phyloP scores from a whole-genome alignment of 441 rosid genomes.

The Euphorbia neoarborescens region DNA sequence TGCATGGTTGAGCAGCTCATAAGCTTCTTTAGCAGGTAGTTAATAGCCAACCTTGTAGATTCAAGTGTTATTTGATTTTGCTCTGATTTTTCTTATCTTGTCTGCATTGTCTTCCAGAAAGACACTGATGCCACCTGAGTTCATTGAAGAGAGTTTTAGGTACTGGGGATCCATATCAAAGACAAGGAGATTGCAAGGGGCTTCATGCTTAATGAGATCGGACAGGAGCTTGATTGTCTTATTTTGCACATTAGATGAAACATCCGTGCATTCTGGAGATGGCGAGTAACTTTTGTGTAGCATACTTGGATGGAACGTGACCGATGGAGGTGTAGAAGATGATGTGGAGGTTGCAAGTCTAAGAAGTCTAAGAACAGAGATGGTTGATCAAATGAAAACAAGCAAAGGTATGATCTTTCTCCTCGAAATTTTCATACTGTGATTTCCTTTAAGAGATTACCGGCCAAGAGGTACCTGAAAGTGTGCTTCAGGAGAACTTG shows the following conservation, averaged over 20 bases:
- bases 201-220: constrained; percentile 32
- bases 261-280: constrained; percentile 23
- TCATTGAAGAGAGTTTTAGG: constrained; percentile 67
- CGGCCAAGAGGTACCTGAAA: constrained; percentile 19
- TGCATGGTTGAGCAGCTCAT: constrained; percentile 39
- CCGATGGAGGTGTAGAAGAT: constrained; percentile 32
- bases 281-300: constrained; percentile 27
- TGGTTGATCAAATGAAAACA: constrained; percentile 47
- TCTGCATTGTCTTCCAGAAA: constrained; percentile 74
- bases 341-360: constrained; percentile 44
- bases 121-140: constrained; percentile 57
- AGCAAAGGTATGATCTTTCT: constrained; percentile 54
- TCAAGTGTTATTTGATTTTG: constrained; percentile 36
- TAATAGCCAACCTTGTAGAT: constrained; percentile 56
- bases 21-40: constrained; percentile 51
- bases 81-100: constrained; percentile 42
- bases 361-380: constrained; percentile 55
- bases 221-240: constrained; percentile 36
- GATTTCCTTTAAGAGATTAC: constrained; percentile 27
- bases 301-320: constrained; percentile 28
- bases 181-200: constrained; percentile 80
- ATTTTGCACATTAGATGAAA: constrained; percentile 19
- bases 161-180: constrained; percentile 70
- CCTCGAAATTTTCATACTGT: constrained; percentile 43
- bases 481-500: constrained; percentile 32